These are phyloP conservation scores for Fusarium xyrophilum DNA, from an alignment of 2,329 filamentous ascomycete species.

Conservation along the genomic window DNA sequence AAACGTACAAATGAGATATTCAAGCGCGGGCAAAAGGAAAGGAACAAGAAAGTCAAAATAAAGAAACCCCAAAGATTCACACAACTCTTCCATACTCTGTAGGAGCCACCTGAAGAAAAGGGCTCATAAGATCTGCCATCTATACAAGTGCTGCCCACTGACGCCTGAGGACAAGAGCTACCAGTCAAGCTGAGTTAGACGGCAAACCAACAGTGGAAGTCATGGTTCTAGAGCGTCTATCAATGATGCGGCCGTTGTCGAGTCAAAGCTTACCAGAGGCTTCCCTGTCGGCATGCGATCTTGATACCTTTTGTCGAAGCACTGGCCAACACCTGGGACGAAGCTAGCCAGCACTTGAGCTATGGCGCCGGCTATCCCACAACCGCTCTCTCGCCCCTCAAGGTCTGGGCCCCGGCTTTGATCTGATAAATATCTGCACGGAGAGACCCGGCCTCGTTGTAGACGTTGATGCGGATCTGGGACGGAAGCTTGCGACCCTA, in stretches of 20 bases:
- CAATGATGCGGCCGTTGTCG: not conserved
- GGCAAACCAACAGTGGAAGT: not conserved
- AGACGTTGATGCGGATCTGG: no score
- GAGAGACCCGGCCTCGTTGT: no score
- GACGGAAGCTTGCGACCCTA: no score
- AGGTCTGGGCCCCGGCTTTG: no score
- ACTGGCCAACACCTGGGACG: not conserved
- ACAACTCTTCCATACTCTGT: not conserved
- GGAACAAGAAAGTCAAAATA: not conserved
- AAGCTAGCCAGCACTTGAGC: not conserved
- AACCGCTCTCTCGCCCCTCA: no score
- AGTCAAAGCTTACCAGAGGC: not conserved
- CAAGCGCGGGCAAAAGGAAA: not conserved
- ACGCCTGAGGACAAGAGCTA: not conserved
- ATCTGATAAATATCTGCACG: no score
- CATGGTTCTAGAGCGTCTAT: not conserved
- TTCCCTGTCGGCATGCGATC: not conserved
- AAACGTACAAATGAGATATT: not conserved
- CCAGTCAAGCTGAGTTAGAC: not conserved
- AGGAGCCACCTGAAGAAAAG: no score
- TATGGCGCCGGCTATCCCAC: no score
- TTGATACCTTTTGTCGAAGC: not conserved
- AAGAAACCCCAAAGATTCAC: not conserved
- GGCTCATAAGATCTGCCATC: not conserved
- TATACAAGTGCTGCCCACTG: not conserved